A percentile compares a stretch with the other conserved stretches of the same genome.
Evolutionary conservation across 331 rosid genomes (phyloP).

Genomic region (Prunus yedoensis): DNA sequence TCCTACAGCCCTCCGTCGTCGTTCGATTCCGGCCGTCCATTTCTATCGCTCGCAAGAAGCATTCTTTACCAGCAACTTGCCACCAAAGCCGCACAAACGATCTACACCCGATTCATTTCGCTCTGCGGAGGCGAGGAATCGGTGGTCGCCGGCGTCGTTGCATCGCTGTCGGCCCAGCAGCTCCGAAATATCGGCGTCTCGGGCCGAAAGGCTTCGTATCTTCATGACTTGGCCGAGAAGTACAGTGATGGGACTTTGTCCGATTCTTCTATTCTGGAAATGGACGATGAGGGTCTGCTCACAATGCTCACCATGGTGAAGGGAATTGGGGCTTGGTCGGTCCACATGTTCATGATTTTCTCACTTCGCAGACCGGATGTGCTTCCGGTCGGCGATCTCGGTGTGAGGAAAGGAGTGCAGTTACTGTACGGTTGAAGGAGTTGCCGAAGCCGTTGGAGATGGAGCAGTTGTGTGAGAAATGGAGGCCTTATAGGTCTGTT

Average conservation of each 20-base stretch:
- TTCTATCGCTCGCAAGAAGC: slow-evolving; percentile 54
- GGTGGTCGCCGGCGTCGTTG: slow-evolving; percentile 42
- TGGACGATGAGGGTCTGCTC: slow-evolving; percentile 61
- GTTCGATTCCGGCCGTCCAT: slow-evolving; percentile 35
- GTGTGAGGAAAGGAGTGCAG: slow-evolving; percentile 72
- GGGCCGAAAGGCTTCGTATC: slow-evolving; percentile 65
- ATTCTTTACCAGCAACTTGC: slow-evolving; percentile 81
- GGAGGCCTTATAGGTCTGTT: slow-evolving; percentile 78
- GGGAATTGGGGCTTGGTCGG: slow-evolving; percentile 87
- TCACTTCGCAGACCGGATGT: slow-evolving; percentile 70
- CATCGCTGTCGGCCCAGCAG: slow-evolving; percentile 39
- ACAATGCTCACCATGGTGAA: slow-evolving; percentile 49
- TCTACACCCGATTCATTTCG: slow-evolving; percentile 53
- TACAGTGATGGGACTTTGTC: slow-evolving; percentile 48
- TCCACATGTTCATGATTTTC: slow-evolving; percentile 86
- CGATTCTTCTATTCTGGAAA: slow-evolving; percentile 52
- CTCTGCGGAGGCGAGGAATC: slow-evolving; percentile 57
- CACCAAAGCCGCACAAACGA: slow-evolving; percentile 52
- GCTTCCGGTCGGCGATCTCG: slow-evolving; percentile 70
- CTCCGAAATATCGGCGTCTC: slow-evolving; percentile 64
- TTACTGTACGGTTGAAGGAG: slow-evolving; percentile 57
- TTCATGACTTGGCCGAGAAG: slow-evolving; percentile 62
- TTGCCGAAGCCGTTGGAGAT: slow-evolving; percentile 58
- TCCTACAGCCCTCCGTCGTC: slow-evolving; percentile 40
- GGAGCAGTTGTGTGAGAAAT: slow-evolving; percentile 64